Evolutionary conservation across 768 basidiomycete species (phyloP).

Genomic region (Naganishia randhawae): DNA sequence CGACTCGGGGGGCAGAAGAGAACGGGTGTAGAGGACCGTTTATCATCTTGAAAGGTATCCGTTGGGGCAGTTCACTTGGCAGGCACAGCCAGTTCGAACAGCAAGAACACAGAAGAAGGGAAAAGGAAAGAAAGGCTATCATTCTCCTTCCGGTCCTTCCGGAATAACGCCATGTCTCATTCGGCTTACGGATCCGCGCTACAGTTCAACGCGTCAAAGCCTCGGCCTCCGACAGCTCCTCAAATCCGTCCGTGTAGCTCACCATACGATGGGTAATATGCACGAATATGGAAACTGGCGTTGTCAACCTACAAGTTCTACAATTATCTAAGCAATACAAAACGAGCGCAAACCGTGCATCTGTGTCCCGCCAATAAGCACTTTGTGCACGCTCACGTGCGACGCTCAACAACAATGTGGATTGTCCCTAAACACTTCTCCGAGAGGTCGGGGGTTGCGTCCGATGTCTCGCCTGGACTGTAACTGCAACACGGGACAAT

Average conservation of each 20-base stretch:
- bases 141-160: too few relatives aligned
- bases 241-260: too few relatives aligned
- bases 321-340: background rate
- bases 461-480: background rate
- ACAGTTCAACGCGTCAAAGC: too few relatives aligned
- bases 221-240: too few relatives aligned
- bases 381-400: background rate
- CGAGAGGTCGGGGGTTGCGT: background rate
- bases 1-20: too few relatives aligned
- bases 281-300: background rate
- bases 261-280: too few relatives aligned
- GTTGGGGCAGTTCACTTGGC: too few relatives aligned
- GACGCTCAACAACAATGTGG: background rate
- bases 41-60: too few relatives aligned
- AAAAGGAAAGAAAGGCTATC: background rate
- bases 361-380: background rate
- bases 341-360: background rate
- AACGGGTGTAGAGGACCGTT: too few relatives aligned
- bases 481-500: background rate
- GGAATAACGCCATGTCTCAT: background rate
- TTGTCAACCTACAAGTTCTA: background rate
- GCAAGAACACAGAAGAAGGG: background rate
- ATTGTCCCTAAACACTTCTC: background rate
- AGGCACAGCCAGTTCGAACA: background rate
- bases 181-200: background rate